These are phyloP conservation scores for Kwoniella sp. DNA, from an alignment of 768 basidiomycete species.

Conservation along the genomic window DNA sequence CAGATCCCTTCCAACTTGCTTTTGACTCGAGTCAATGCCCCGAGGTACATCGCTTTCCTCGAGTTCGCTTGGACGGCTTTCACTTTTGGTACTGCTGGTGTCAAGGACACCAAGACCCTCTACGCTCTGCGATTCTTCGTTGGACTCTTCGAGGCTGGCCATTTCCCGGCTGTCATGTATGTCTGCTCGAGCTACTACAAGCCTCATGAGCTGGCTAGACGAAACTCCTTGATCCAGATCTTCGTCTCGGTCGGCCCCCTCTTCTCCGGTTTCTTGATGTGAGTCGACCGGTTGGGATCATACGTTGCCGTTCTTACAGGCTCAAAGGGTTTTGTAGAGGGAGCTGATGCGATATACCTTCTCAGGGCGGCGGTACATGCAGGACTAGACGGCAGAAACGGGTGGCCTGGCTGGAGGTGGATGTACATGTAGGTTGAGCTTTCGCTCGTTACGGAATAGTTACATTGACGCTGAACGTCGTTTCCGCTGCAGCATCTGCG, in stretches of 20 bases:
- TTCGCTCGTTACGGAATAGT: slow-evolving; percentile 3
- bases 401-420: slow-evolving; percentile 40
- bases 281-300: slow-evolving; percentile 7
- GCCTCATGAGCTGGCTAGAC: slow-evolving; percentile 38
- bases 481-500: slow-evolving; percentile 28
- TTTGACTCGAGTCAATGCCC: slow-evolving; percentile 33
- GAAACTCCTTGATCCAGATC: slow-evolving; percentile 38
- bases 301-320: slow-evolving; percentile 1
- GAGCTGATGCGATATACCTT: background rate
- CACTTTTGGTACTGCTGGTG: slow-evolving; percentile 40
- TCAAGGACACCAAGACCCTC: slow-evolving; percentile 31
- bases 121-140: slow-evolving; percentile 44
- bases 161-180: slow-evolving; percentile 46
- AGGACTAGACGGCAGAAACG: slow-evolving; percentile 26
- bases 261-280: slow-evolving; percentile 43
- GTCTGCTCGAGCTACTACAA: slow-evolving; percentile 42
- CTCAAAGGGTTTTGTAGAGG: too few species aligned
- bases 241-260: slow-evolving; percentile 36
- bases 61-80: slow-evolving; percentile 42
- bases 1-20: slow-evolving; percentile 41
- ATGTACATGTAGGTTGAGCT: slow-evolving; percentile 37
- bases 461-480: background rate
- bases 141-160: slow-evolving; percentile 44
- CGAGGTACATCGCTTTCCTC: slow-evolving; percentile 41
- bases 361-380: slow-evolving; percentile 37